Conservation (phyloP, 2,329 filamentous ascomycete species). For the Penicillium decumbens region DNA sequence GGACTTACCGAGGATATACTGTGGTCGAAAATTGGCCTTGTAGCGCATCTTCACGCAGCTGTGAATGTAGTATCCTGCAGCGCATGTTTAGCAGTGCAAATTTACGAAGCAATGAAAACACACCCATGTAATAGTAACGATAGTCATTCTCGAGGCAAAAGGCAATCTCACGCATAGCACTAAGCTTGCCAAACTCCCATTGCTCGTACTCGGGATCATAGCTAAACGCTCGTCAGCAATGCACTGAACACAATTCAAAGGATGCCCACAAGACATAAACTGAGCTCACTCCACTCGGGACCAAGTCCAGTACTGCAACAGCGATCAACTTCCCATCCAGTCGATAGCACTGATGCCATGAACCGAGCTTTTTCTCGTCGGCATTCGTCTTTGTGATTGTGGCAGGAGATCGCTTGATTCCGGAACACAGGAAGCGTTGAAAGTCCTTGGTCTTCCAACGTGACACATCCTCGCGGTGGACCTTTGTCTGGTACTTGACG, state of each 20-base stretch:
- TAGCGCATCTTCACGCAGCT: slow-evolving; percentile 51
- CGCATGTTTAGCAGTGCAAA: not conserved
- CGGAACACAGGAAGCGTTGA: slow-evolving; percentile 46
- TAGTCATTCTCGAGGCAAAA: slow-evolving; percentile 54
- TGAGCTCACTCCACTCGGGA: slow-evolving; percentile 47
- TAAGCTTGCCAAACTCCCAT: slow-evolving; percentile 61
- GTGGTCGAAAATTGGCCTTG: slow-evolving; percentile 46
- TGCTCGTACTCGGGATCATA: slow-evolving; percentile 59
- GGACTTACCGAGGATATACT: slow-evolving; percentile 45
- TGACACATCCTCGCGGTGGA: slow-evolving; percentile 45
- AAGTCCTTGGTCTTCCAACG: slow-evolving; percentile 45
- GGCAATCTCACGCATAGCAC: slow-evolving; percentile 56
- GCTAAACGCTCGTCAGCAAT: slow-evolving; percentile 24
- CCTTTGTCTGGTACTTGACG: slow-evolving; percentile 44
- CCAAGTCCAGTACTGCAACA: slow-evolving; percentile 46
- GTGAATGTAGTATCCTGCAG: slow-evolving; percentile 58
- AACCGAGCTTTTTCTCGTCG: slow-evolving; percentile 44
- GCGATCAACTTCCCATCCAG: slow-evolving; percentile 48
- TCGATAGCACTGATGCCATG: slow-evolving; percentile 50
- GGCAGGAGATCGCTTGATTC: slow-evolving; percentile 39
- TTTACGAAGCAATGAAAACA: not conserved
- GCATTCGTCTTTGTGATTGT: slow-evolving; percentile 26
- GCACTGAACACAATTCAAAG: not conserved
- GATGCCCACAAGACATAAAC: slow-evolving; percentile 47
- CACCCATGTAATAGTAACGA: slow-evolving; percentile 62